Conservation (phyloP, 805 yeast species). For the Ascoidea tarda region DNA sequence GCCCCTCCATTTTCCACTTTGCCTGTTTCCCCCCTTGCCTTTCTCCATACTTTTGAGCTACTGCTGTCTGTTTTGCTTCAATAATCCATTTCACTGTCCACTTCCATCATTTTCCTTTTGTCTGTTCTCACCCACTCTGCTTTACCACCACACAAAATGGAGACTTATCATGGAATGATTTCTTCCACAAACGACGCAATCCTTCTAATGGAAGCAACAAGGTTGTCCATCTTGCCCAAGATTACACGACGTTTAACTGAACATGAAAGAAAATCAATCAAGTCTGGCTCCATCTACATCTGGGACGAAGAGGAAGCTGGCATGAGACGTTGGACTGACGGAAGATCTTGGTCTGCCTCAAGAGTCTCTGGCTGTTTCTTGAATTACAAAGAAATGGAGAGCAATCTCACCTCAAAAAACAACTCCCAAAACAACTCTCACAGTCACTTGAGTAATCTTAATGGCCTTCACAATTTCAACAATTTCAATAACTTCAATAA, state of each 20-base stretch:
- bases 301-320: conserved; percentile 65
- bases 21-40: not conserved
- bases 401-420: conserved; percentile 5
- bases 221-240: conserved; percentile 40
- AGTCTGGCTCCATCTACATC: conserved; percentile 47
- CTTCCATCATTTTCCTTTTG: no score
- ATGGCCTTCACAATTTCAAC: conserved; percentile 6
- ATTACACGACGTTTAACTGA: conserved; percentile 43
- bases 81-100: no score
- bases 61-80: not conserved
- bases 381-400: conserved; percentile 47
- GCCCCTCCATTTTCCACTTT: no score
- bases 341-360: conserved; percentile 59
- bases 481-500: not conserved
- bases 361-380: conserved; percentile 52
- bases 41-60: not conserved
- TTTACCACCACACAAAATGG: conserved; percentile 20
- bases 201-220: conserved; percentile 49
- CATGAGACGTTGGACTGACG: conserved; percentile 72
- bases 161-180: conserved; percentile 48
- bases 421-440: conserved; percentile 1
- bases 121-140: no score
- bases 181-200: conserved; percentile 48
- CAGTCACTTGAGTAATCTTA: no score
- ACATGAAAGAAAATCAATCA: conserved; percentile 36